Percentiles rank a stretch among this genome's conserved stretches.
Evolutionary conservation across 2,329 filamentous ascomycete species (phyloP).

Genomic region (Colletotrichum orchidophilum): DNA sequence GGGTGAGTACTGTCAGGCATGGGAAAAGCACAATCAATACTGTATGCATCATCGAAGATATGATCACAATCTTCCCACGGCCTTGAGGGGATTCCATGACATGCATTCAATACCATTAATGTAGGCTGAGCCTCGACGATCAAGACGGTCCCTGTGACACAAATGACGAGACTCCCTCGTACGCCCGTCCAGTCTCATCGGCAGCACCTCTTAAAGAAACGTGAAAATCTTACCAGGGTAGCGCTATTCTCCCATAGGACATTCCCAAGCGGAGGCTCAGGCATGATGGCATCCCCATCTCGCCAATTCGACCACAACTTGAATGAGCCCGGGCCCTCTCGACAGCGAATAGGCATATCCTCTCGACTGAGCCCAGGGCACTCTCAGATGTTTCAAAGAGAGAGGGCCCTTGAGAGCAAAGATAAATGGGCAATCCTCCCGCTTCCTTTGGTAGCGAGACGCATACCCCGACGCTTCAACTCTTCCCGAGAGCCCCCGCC

Average conservation of each 20-base stretch:
- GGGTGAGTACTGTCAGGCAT: too few relatives aligned
- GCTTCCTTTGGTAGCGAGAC: too few relatives aligned
- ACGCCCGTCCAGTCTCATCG: not conserved
- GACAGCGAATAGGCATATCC: not conserved
- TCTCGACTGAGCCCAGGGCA: not conserved
- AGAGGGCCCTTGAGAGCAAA: too few relatives aligned
- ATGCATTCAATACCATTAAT: too few relatives aligned
- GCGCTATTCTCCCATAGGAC: not conserved
- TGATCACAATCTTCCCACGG: not conserved
- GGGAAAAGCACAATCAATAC: too few relatives aligned
- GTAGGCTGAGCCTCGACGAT: not conserved
- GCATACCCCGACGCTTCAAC: too few relatives aligned
- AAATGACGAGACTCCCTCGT: not conserved
- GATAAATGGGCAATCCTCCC: too few relatives aligned
- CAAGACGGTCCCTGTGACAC: not conserved
- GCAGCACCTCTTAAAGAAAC: not conserved
- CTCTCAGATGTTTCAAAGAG: not conserved
- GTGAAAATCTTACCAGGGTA: not conserved
- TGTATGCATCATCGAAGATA: too few relatives aligned
- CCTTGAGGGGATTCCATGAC: not conserved
- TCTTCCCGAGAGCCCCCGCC: too few relatives aligned
- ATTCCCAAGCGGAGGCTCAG: not conserved
- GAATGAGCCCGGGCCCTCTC: not conserved
- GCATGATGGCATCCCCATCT: not conserved
- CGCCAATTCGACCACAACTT: not conserved